These are phyloP conservation scores for Nicotiana attenuata DNA, from an alignment of 257 asterid species.

Conservation along the genomic window DNA sequence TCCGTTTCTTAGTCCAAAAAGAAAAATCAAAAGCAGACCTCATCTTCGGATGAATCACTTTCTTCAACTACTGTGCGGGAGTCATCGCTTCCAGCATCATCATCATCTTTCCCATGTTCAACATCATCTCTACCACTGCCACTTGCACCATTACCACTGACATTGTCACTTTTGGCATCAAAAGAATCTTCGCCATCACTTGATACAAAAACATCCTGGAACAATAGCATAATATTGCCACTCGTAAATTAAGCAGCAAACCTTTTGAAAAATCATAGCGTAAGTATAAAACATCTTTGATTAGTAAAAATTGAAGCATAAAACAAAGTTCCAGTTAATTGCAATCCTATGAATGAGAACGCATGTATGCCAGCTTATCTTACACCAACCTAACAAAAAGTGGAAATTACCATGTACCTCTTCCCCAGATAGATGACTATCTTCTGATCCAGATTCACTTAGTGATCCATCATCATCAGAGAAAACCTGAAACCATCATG, in stretches of 20 bases:
- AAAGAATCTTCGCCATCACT: conserved; percentile 28
- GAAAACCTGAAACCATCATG: conserved; percentile 29
- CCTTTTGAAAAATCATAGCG: not conserved
- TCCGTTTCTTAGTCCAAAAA: not conserved
- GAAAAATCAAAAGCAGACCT: conserved; percentile 36
- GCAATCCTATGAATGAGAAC: not conserved
- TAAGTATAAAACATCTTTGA: not conserved
- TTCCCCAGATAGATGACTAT: conserved; percentile 34
- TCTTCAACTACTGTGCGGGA: conserved; percentile 48
- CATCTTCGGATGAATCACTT: conserved; percentile 87
- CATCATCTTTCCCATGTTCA: conserved; percentile 18
- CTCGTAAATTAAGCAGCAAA: not conserved
- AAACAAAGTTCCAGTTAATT: not conserved
- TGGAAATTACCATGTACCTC: conserved; percentile 46
- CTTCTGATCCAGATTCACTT: conserved; percentile 43
- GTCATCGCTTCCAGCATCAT: conserved; percentile 36
- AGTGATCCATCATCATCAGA: conserved; percentile 38
- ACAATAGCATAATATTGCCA: conserved; percentile 3
- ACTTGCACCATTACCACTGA: conserved; percentile 14
- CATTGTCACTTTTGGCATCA: conserved; percentile 5
- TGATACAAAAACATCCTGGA: conserved; percentile 47
- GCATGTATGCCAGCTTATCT: not conserved
- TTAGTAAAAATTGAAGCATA: not conserved
- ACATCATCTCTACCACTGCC: conserved; percentile 16
- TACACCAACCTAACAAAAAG: not conserved